phyloP scores from a whole-genome alignment of 225 moss, liverwort and hornwort species.

The Pseudisothecium myosuroides region DNA sequence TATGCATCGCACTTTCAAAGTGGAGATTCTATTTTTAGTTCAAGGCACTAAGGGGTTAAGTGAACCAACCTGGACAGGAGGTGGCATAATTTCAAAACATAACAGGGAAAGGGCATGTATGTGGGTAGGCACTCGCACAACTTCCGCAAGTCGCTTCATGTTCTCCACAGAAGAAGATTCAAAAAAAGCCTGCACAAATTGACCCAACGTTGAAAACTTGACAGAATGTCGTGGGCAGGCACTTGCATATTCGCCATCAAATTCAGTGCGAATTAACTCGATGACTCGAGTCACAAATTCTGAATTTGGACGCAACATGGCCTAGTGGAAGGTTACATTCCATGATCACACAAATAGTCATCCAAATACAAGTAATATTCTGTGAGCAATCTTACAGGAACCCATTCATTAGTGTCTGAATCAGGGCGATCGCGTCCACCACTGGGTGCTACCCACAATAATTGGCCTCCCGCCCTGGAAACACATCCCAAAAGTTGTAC shows the following conservation, averaged over 20 bases:
- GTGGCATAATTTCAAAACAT: conserved; percentile 95
- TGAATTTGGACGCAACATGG: neutral
- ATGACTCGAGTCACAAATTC: neutral
- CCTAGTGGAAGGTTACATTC: neutral
- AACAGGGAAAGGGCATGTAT: conserved; percentile 75
- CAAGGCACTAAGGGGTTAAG: neutral
- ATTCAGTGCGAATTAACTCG: neutral
- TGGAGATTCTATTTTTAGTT: too few species aligned
- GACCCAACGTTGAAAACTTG: neutral
- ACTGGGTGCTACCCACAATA: conserved; percentile 98
- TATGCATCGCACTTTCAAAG: neutral
- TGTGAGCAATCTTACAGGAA: conserved; percentile 42
- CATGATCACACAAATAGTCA: neutral
- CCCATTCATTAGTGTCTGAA: conserved; percentile 61
- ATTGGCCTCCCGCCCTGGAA: conserved; percentile 70
- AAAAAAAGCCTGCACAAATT: conserved; percentile 53
- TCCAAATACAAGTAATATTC: neutral
- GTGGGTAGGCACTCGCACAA: conserved; percentile 68
- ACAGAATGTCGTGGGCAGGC: conserved; percentile 21
- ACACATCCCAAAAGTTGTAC: neutral
- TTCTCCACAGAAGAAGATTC: conserved; percentile 67
- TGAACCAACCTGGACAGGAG: conserved; percentile 72
- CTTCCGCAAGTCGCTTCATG: conserved; percentile 68
- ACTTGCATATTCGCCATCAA: conserved; percentile 47
- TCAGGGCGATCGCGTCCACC: conserved; percentile 97